Conservation (phyloP, 1,139 yeast genomes). For the Scheffersomyces quercinus region DNA sequence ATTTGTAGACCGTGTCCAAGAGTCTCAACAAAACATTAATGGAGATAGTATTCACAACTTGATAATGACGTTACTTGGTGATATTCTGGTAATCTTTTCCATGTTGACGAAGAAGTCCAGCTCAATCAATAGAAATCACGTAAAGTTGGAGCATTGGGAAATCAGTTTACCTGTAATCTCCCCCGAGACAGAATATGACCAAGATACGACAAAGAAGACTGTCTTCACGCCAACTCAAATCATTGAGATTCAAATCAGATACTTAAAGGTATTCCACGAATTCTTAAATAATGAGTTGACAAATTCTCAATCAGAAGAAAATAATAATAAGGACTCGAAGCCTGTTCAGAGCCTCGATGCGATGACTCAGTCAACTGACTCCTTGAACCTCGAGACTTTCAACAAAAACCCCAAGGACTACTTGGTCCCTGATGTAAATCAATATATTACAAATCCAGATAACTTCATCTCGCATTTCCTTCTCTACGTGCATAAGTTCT, state of each 20-base stretch:
- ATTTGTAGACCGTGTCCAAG: conserved; percentile 14
- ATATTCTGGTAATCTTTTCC: conserved; percentile 33
- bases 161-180: conserved; percentile 37
- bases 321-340: not conserved
- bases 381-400: conserved; percentile 5
- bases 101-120: conserved; percentile 31
- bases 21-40: conserved; percentile 13
- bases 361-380: not conserved
- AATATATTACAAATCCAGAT: conserved; percentile 37
- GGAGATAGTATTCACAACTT: conserved; percentile 22
- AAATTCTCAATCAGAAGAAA: not conserved
- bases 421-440: conserved; percentile 37
- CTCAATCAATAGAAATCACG: conserved; percentile 41
- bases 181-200: conserved; percentile 23
- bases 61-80: conserved; percentile 32
- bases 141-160: conserved; percentile 47
- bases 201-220: conserved; percentile 5
- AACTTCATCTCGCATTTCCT: conserved; percentile 39
- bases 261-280: conserved; percentile 33
- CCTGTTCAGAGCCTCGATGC: not conserved
- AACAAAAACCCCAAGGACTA: conserved; percentile 22
- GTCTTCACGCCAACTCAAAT: conserved; percentile 26
- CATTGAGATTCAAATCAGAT: conserved; percentile 31
- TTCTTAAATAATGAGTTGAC: conserved; percentile 37
- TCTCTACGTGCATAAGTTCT: conserved; percentile 33